A percentile compares a stretch with the other conserved stretches of the same genome.
Conservation (phyloP, 805 yeast species). For the Saturnispora ahearnii region DNA sequence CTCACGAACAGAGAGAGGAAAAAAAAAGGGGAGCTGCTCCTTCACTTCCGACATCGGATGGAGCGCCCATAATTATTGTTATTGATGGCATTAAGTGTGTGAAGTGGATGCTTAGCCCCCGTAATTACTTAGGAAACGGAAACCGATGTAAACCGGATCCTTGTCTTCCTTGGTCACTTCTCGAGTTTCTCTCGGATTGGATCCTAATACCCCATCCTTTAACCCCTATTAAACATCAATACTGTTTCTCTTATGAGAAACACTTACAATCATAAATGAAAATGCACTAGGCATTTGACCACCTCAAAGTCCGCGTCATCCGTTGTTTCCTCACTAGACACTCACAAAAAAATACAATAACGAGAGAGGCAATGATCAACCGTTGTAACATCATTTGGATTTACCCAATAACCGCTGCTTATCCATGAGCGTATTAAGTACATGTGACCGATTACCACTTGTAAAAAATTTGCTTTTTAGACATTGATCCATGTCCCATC, state of each 20-base stretch:
- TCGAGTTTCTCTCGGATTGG: too few species aligned
- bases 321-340: too few species aligned
- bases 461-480: slow-evolving; percentile 5
- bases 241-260: too few species aligned
- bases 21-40: neutral
- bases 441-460: slow-evolving; percentile 1
- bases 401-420: neutral
- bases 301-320: too few species aligned
- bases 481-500: slow-evolving; percentile 7
- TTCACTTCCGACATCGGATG: neutral
- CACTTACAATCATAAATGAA: too few species aligned
- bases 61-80: neutral
- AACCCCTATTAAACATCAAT: too few species aligned
- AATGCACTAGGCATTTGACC: too few species aligned
- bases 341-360: too few species aligned
- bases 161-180: too few species aligned
- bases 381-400: neutral
- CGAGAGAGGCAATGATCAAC: neutral
- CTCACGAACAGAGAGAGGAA: neutral
- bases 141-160: too few species aligned
- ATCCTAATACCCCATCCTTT: too few species aligned
- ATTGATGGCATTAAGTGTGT: neutral
- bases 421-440: neutral
- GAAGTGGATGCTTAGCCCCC: neutral
- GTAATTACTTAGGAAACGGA: neutral